Base-by-base conservation (phyloP, 805 yeast genomes). In the Ogataea ramenticola region DNA sequence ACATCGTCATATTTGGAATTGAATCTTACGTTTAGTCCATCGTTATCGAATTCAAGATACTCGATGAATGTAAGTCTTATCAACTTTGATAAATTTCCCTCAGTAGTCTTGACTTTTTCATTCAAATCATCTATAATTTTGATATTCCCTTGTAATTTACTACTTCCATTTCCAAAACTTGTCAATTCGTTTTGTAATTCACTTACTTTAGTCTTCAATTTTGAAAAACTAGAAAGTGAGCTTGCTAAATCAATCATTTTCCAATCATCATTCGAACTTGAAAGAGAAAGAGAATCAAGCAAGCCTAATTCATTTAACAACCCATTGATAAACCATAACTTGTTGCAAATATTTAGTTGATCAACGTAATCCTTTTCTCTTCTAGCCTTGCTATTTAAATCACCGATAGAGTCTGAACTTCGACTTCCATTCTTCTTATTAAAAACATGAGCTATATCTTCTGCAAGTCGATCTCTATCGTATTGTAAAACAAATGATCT, bases 261-360 rank as follows among this genome's bases (percentile, higher is more conserved):
- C 51, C 48, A 45, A 24, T 50, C 56, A 1, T 46, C 49, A 16
- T 40, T 33, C 9, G 37, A 8, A 12, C 32, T 33, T 17, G 37
- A 8, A 12, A 32, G 21, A 24, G 17, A 8, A 22, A 47, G 38
- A 10, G 48, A 14, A 17, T 47, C 48, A n/a, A 31, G n/a, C 15
- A 31, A 15, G 4, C 30, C 24, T 19, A 59, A 40, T 37, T 63
- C 65, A 30, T 47, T 53, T 14, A 61, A 21, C 6, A 62, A 43
- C 6, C 64, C 66, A 22, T 55, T 51, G 22, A 64, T 51, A 11
- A 59, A 50, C 64, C 65, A 61, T 26, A 64, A 47, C 38, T 51
- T 49, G 42, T 62, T 62, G 36, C 64, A 58, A 1, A 55, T 39
- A n/a, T 60, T 64, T n/a, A 60, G 46, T 36, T 61, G 56, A 19